Evolutionary conservation across 2,329 filamentous ascomycete genomes (phyloP).

Genomic region (Aquanectria penicillioides): DNA sequence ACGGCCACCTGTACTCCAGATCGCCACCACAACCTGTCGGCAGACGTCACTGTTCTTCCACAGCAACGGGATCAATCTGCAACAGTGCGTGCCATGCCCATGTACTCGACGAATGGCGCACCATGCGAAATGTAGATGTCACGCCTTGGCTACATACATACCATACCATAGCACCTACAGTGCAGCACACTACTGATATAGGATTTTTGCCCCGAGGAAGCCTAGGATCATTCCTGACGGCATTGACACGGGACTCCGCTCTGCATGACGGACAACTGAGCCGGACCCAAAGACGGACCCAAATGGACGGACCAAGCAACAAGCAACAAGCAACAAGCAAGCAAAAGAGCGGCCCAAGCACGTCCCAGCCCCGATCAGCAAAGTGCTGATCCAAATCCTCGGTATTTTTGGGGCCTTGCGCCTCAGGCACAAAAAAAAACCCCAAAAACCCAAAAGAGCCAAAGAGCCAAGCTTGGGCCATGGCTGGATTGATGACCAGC

Average conservation of each 20-base stretch:
- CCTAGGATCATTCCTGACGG: constrained; percentile 12
- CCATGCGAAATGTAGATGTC: neutral
- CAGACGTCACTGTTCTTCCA: constrained; percentile 15
- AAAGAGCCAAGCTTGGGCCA: no score
- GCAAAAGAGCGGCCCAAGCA: neutral
- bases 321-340: neutral
- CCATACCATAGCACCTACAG: neutral
- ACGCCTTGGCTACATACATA: neutral
- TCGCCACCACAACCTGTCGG: constrained; percentile 9
- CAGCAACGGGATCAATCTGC: constrained; percentile 12
- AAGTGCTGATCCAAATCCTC: no score
- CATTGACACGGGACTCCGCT: constrained; percentile 1
- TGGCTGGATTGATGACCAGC: no score
- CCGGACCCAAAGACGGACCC: neutral
- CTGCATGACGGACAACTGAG: neutral
- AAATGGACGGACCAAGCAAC: neutral
- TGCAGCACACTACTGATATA: neutral
- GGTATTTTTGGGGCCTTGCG: neutral
- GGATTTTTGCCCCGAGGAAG: no score
- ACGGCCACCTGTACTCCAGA: constrained; percentile 6
- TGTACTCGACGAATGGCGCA: constrained; percentile 10
- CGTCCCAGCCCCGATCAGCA: neutral
- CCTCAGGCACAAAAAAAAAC: constrained; percentile 13
- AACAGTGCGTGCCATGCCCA: neutral
- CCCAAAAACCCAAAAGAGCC: neutral